Evolutionary conservation across 2,329 filamentous ascomycete genomes (phyloP).

Genomic region (Escovopsis weberi): DNA sequence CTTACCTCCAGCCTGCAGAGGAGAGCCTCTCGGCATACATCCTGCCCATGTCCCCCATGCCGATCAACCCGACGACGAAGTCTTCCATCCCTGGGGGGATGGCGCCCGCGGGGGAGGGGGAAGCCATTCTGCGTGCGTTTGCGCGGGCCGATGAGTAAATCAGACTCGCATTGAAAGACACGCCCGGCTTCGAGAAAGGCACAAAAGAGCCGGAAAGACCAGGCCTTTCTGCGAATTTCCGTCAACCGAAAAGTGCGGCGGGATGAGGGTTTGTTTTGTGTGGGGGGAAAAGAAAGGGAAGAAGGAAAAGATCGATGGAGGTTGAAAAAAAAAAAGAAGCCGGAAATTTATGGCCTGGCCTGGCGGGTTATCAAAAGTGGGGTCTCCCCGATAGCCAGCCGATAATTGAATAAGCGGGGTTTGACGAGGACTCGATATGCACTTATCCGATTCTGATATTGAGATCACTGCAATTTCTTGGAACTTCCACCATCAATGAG

Average conservation of each 20-base stretch:
- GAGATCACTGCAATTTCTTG: neutral
- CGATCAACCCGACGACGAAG: conserved; percentile 83
- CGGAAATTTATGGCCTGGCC: conserved; percentile 1
- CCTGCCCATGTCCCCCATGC: conserved; percentile 98
- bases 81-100: conserved; percentile 40
- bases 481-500: neutral
- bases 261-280: conserved; percentile 4
- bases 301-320: neutral
- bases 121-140: conserved; percentile 14
- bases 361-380: neutral
- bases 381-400: neutral
- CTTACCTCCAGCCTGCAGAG: conserved; percentile 87
- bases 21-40: conserved; percentile 90
- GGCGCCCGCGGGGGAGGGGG: conserved; percentile 5
- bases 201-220: no score
- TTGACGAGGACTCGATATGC: neutral
- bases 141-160: conserved; percentile 1
- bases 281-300: conserved; percentile 6
- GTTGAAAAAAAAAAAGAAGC: neutral
- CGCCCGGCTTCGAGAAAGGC: no score
- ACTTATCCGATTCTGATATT: neutral
- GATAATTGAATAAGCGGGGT: neutral
- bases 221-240: neutral
- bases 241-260: conserved; percentile 1
- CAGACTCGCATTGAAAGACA: conserved; percentile 10